Conservation (phyloP, 2,329 filamentous ascomycete species). For the Pochonia chlamydosporia region DNA sequence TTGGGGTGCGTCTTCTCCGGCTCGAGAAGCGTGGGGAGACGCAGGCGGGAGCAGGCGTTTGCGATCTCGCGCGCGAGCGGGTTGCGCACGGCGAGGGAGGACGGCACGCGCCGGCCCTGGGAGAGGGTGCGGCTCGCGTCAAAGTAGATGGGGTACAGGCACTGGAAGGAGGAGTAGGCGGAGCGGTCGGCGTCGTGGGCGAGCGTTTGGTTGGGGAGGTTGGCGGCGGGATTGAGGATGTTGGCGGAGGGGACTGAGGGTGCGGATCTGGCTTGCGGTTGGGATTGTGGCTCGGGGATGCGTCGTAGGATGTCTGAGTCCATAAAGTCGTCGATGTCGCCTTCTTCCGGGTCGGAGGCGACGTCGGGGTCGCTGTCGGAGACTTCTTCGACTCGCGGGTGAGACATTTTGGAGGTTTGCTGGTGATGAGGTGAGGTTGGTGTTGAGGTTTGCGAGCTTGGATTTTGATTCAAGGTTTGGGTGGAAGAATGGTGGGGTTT, state of each 20-base stretch:
- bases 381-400: slow-evolving; percentile 88
- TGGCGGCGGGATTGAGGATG: slow-evolving; percentile 17
- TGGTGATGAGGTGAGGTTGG: not conserved
- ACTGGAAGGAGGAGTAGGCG: slow-evolving; percentile 72
- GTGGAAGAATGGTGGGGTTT: no score
- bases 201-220: slow-evolving; percentile 23
- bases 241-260: slow-evolving; percentile 14
- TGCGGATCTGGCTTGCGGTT: slow-evolving; percentile 4
- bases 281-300: slow-evolving; percentile 24
- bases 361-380: slow-evolving; percentile 67
- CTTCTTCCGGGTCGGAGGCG: slow-evolving; percentile 76
- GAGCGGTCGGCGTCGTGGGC: slow-evolving; percentile 39
- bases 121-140: slow-evolving; percentile 68
- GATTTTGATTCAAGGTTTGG: no score
- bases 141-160: slow-evolving; percentile 94
- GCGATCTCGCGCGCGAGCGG: slow-evolving; percentile 87
- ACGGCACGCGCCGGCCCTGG: slow-evolving; percentile 73
- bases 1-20: slow-evolving; percentile 89
- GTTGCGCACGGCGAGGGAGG: slow-evolving; percentile 68
- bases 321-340: slow-evolving; percentile 65
- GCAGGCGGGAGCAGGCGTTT: slow-evolving; percentile 70
- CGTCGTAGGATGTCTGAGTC: slow-evolving; percentile 52
- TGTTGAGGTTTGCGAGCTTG: not conserved
- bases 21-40: slow-evolving; percentile 74
- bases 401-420: slow-evolving; percentile 55